phyloP scores from a whole-genome alignment of 2,329 filamentous ascomycete genomes.

The Xylogone sp. region DNA sequence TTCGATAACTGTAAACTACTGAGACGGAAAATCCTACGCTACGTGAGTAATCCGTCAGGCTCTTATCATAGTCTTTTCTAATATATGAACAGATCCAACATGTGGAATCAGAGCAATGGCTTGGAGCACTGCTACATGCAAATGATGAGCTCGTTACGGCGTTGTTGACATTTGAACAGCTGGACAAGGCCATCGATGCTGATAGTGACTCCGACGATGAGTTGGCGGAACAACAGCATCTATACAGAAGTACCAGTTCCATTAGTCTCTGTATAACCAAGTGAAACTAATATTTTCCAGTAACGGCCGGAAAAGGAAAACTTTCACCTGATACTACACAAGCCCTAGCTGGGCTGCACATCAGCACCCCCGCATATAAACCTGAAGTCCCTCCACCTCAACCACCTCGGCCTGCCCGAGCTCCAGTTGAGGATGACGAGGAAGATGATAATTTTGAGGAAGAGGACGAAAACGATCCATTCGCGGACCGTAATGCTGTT shows the following conservation, averaged over 20 bases:
- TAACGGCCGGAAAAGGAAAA: conserved; percentile 20
- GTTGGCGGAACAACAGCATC: conserved; percentile 61
- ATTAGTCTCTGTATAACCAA: background rate
- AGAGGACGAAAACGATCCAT: conserved; percentile 32
- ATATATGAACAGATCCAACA: conserved; percentile 64
- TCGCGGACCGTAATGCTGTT: conserved; percentile 31
- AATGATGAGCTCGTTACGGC: conserved; percentile 95
- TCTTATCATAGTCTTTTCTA: conserved; percentile 11
- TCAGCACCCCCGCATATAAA: conserved; percentile 9
- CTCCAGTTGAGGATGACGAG: conserved; percentile 14
- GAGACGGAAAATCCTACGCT: conserved; percentile 79
- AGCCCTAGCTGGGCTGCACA: conserved; percentile 19
- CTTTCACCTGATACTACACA: conserved; percentile 15
- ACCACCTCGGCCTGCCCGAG: conserved; percentile 24
- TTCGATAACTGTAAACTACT: conserved; percentile 88
- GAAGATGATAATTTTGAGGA: conserved; percentile 21
- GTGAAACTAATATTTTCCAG: conserved; percentile 12
- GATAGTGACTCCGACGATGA: conserved; percentile 70
- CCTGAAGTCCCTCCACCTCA: conserved; percentile 13
- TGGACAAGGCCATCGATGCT: conserved; percentile 80
- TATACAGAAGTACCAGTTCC: conserved; percentile 54
- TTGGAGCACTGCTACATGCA: conserved; percentile 85
- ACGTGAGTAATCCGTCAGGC: conserved; percentile 45
- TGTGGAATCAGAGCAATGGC: conserved; percentile 86
- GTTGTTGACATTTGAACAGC: conserved; percentile 89